Evolutionary conservation across 768 basidiomycete species (phyloP).

Genomic region (Artomyces pyxidatus): DNA sequence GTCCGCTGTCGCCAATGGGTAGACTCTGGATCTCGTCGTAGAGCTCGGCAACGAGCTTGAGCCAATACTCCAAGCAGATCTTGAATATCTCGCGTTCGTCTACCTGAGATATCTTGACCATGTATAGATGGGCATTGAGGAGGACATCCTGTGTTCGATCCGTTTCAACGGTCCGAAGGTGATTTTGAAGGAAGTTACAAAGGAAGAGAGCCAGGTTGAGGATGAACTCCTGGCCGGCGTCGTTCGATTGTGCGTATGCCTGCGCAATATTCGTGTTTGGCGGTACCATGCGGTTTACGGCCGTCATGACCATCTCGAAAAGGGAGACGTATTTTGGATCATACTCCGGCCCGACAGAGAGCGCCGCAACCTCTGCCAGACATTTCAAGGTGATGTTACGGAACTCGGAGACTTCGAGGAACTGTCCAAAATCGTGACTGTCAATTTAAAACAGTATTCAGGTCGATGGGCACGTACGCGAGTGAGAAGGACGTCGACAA

Average conservation of each 20-base stretch:
- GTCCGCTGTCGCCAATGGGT: constrained; percentile 77
- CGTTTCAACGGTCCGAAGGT: constrained; percentile 88
- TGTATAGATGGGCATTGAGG: constrained; percentile 93
- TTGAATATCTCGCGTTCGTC: constrained; percentile 99
- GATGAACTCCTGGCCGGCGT: constrained; percentile 93
- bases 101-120: constrained; percentile 97
- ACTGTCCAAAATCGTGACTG: constrained; percentile 44
- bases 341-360: constrained; percentile 94
- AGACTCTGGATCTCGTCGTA: constrained; percentile 95
- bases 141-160: constrained; percentile 86
- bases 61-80: constrained; percentile 97
- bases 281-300: constrained; percentile 93
- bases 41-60: constrained; percentile 89
- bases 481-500: constrained; percentile 88
- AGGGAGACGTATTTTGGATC: constrained; percentile 96
- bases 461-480: constrained; percentile 64
- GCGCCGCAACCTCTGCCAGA: constrained; percentile 89
- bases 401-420: constrained; percentile 94
- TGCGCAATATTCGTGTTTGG: constrained; percentile 91
- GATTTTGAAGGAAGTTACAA: constrained; percentile 89
- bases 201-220: constrained; percentile 96
- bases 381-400: constrained; percentile 96
- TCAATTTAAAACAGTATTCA: no score
- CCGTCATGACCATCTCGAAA: constrained; percentile 97
- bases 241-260: constrained; percentile 83